These are phyloP conservation scores for Schizonepeta tenuifolia DNA, from an alignment of 257 asterid genomes.

Conservation along the genomic window DNA sequence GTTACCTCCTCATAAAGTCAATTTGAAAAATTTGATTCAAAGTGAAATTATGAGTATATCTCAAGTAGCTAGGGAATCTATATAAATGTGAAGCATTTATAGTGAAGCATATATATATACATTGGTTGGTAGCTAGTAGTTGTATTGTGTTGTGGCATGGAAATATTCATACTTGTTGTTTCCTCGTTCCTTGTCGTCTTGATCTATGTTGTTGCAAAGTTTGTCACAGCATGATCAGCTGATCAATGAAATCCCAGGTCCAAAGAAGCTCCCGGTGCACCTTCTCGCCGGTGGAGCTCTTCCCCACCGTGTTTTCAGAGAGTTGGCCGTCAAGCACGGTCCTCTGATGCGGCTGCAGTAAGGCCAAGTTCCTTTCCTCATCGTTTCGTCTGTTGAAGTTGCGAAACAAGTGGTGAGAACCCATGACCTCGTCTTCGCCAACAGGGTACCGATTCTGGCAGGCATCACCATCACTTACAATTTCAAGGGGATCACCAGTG, in stretches of 20 bases:
- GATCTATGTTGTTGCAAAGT: neutral
- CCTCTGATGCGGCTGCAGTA: slow-evolving; percentile 4
- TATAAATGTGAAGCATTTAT: too few species aligned
- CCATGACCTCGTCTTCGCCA: neutral
- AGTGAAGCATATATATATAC: too few species aligned
- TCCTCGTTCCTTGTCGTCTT: neutral
- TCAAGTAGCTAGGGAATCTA: too few species aligned
- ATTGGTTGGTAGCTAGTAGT: too few species aligned
- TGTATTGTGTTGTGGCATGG: too few species aligned
- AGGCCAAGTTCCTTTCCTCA: slow-evolving; percentile 14
- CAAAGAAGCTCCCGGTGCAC: slow-evolving; percentile 4
- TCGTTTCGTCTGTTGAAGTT: neutral
- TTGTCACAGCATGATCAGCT: neutral
- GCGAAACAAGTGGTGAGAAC: neutral
- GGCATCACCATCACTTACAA: neutral
- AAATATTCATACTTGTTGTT: neutral
- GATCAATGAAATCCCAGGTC: neutral
- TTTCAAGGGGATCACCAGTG: neutral
- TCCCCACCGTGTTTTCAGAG: neutral
- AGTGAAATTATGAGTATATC: too few species aligned
- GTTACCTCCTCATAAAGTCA: too few species aligned
- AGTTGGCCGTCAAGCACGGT: neutral
- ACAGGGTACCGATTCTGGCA: neutral
- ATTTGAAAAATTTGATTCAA: too few species aligned
- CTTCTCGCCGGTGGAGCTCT: neutral